These are phyloP conservation scores for Eimeria falciformis DNA, from an alignment of 169 alveolate genomes.

Conservation along the genomic window DNA sequence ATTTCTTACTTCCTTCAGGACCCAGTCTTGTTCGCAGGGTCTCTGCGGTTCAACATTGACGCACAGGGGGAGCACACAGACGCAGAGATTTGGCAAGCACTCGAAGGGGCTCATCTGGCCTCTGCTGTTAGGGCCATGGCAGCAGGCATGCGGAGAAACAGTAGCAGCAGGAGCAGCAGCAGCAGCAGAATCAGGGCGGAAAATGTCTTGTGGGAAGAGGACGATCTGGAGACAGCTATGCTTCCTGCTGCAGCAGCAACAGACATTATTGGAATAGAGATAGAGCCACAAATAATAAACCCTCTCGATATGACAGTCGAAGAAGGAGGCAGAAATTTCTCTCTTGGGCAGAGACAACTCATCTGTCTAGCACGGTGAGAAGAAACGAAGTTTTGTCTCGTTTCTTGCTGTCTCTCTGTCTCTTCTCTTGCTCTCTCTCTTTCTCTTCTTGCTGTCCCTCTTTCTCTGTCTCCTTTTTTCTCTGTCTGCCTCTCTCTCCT, in stretches of 20 bases:
- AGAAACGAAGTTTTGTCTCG: constrained; percentile 77
- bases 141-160: neutral
- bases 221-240: neutral
- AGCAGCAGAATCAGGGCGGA: neutral
- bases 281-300: neutral
- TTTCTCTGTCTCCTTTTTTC: too few species aligned
- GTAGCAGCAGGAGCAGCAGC: constrained; percentile 24
- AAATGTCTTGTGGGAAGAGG: neutral
- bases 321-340: constrained; percentile 84
- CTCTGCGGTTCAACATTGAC: constrained; percentile 93
- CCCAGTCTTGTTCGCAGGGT: constrained; percentile 88
- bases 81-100: constrained; percentile 85
- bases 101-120: constrained; percentile 83
- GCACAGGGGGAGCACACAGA: constrained; percentile 88
- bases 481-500: too few species aligned
- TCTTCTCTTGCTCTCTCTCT: neutral
- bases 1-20: constrained; percentile 40
- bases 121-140: neutral
- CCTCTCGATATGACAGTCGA: constrained; percentile 82
- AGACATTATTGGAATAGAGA: neutral
- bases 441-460: neutral
- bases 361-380: constrained; percentile 92
- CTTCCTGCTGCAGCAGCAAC: neutral
- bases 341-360: constrained; percentile 91
- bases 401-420: neutral